Percentiles rank a stretch among this genome's conserved stretches.
Conservation (phyloP, 2,329 filamentous ascomycete genomes). For the Phymatotrichopsis omnivora region DNA sequence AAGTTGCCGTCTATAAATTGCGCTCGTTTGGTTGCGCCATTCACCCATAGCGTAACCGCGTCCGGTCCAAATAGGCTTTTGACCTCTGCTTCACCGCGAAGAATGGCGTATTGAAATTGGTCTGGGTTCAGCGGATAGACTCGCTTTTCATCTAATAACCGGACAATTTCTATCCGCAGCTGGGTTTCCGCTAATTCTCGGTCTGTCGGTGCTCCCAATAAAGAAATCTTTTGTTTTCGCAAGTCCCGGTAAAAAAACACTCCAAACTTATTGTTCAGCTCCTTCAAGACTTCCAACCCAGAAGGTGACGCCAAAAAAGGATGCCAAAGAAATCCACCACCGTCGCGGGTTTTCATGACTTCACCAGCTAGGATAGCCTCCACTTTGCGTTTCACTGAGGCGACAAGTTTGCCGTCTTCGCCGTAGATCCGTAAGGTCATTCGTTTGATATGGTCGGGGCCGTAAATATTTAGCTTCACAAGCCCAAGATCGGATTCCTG, state of each 20-base stretch:
- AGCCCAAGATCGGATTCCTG: background rate
- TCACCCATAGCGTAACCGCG: no score
- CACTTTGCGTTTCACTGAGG: no score
- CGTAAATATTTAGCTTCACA: slow-evolving; percentile 17
- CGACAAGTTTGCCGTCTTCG: background rate
- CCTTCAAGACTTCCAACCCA: slow-evolving; percentile 11
- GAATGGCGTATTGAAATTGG: no score
- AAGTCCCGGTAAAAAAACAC: slow-evolving; percentile 20
- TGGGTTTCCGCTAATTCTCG: slow-evolving; percentile 4
- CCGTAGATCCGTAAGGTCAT: slow-evolving; percentile 14
- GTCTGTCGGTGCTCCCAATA: slow-evolving; percentile 12
- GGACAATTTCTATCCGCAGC: slow-evolving; percentile 7
- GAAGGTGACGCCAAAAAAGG: slow-evolving; percentile 9
- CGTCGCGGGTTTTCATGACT: no score
- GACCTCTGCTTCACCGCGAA: no score
- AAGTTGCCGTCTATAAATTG: no score
- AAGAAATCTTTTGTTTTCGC: slow-evolving; percentile 16
- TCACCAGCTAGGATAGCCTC: no score
- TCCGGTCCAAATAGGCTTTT: no score
- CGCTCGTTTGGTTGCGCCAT: no score
- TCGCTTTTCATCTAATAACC: no score
- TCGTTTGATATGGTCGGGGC: background rate
- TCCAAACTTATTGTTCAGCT: slow-evolving; percentile 5
- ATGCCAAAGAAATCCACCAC: slow-evolving; percentile 15
- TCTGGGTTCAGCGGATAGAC: no score